A percentile compares a stretch with the other conserved stretches of the same genome.
These are phyloP conservation scores for Neophaeococcomyces mojaviensis DNA, from an alignment of 2,329 filamentous ascomycete genomes.

Conservation along the genomic window DNA sequence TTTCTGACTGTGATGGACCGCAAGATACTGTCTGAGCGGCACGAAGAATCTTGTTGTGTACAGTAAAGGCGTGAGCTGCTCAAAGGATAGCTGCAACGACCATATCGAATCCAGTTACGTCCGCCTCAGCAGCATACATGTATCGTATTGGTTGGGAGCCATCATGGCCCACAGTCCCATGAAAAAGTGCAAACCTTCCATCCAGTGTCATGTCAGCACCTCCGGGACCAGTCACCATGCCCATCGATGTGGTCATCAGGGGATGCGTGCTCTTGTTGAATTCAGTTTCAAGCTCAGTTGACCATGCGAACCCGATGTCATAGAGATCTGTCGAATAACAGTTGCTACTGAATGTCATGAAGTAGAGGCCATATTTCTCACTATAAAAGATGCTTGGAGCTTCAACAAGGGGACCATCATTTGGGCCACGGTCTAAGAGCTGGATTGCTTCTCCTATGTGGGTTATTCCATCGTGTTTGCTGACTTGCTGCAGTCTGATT, in stretches of 20 bases:
- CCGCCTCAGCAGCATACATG: slow-evolving; percentile 7
- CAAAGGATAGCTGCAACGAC: neutral
- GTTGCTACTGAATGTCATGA: slow-evolving; percentile 49
- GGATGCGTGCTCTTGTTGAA: slow-evolving; percentile 26
- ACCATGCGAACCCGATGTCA: slow-evolving; percentile 28
- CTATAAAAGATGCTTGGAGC: slow-evolving; percentile 46
- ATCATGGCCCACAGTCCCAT: slow-evolving; percentile 7
- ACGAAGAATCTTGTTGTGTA: too few species aligned
- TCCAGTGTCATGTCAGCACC: slow-evolving; percentile 19
- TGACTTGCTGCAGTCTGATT: slow-evolving; percentile 32
- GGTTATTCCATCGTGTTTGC: slow-evolving; percentile 41
- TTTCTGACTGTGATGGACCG: too few species aligned
- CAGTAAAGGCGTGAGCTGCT: too few species aligned
- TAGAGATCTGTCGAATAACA: slow-evolving; percentile 57
- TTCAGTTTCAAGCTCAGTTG: slow-evolving; percentile 28
- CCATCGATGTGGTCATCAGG: slow-evolving; percentile 19
- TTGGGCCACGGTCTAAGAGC: slow-evolving; percentile 51
- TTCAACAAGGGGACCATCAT: slow-evolving; percentile 56
- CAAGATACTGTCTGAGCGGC: too few species aligned
- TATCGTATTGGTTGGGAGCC: neutral
- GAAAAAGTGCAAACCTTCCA: slow-evolving; percentile 14
- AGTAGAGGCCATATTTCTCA: slow-evolving; percentile 41
- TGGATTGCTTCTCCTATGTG: slow-evolving; percentile 45
- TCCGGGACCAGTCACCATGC: slow-evolving; percentile 12
- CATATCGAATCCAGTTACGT: neutral